Evolutionary conservation across 805 yeast species (phyloP), one percentile per base, ranked within the genome.

Genomic region (Saccharomycopsis sp.): DNA sequence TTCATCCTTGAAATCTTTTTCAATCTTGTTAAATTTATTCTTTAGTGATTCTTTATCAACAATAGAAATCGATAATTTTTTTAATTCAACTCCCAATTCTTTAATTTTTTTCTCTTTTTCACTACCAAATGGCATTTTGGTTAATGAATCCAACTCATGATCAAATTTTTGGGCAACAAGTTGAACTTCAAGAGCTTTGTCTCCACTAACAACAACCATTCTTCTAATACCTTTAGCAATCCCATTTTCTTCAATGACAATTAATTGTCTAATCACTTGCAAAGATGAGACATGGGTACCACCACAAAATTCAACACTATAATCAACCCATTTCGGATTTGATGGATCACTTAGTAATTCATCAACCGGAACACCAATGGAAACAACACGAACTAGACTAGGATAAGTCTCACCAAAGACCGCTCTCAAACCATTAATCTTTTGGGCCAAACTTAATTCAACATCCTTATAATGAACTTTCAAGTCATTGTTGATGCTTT

Each of bases 371-470:
- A 76, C 82, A 59, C 99, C 99, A 59, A 93, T 85, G 24, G 96
- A 85, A 40, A 93, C 97, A 55, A 93, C 98, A 63, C 98, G 81
- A 19, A 93, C 99, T 31, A 98, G 99, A 61, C 93, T 97, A 35
- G 99, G 99, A 61, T 93, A 93, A 2, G 96, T 87, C 71, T 93
- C 99, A 59, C 98, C 98, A 58, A 93, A 93, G 34, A 93, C 98
- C 45, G 98, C 98, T 67, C 98, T 85, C 38, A 93, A 79, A 24
- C 97, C 94, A 53, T 65, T 68, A 55, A 93, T 89, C 39, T 74
- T 66, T 57, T 75, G 79, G 33, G 97, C 98, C 48, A 66, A 59
- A 17, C 70, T 74, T 52, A 93, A 73, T 7, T 83, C 68, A 48
- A 90, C 96, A 32, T 89, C 94, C 65, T 87, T 77, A 50, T 95